These are phyloP conservation scores for Candida vartiovaarae DNA, from an alignment of 805 yeast genomes.

Conservation along the genomic window DNA sequence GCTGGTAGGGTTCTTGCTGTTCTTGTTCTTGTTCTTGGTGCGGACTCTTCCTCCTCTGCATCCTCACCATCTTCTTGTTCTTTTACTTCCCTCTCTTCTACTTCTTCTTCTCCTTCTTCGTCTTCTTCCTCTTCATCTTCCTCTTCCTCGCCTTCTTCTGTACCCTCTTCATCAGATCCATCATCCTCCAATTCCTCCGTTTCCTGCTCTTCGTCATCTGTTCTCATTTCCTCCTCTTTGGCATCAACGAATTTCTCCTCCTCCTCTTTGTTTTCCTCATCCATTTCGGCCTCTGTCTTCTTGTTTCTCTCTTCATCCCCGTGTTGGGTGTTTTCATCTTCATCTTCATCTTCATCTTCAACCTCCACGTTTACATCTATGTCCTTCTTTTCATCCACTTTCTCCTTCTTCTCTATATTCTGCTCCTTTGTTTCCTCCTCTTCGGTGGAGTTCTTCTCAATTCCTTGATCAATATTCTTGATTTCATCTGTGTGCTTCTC, in stretches of 20 bases:
- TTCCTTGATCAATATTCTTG: background rate
- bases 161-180: conserved; percentile 1
- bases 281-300: conserved; percentile 12
- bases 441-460: background rate
- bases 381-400: conserved; percentile 1
- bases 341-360: conserved; percentile 5
- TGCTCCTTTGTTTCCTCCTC: conserved; percentile 1
- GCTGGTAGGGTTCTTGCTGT: conserved; percentile 4
- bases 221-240: conserved; percentile 5
- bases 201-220: conserved; percentile 6
- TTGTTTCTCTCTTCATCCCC: conserved; percentile 13
- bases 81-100: conserved; percentile 1
- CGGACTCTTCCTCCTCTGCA: conserved; percentile 6
- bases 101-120: conserved; percentile 2
- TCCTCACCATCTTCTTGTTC: conserved; percentile 8
- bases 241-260: conserved; percentile 1
- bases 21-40: conserved; percentile 5
- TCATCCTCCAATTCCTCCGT: conserved; percentile 2
- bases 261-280: conserved; percentile 4
- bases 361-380: conserved; percentile 8
- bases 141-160: conserved; percentile 1
- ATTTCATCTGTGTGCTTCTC: background rate
- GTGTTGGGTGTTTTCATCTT: conserved; percentile 2
- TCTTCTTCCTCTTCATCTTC: conserved; percentile 5
- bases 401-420: conserved; percentile 12